phyloP scores from a whole-genome alignment of 371 early-diverging fungal genomes.

The Mucor ambiguus region DNA sequence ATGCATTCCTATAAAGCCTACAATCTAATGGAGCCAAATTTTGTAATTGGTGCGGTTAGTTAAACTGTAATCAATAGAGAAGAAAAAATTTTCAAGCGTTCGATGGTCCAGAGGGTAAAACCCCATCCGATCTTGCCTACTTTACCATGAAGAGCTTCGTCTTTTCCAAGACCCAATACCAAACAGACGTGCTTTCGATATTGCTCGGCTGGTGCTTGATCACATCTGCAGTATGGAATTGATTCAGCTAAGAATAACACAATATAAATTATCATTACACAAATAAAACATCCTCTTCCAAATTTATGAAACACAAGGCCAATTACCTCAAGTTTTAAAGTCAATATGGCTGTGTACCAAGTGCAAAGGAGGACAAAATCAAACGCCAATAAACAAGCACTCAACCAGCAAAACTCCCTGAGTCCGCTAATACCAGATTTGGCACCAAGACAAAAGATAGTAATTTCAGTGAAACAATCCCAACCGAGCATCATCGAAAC shows the following conservation, averaged over 20 bases:
- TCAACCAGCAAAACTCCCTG: constrained; percentile 77
- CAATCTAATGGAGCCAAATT: neutral
- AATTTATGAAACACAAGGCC: constrained; percentile 1
- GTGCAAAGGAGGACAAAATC: constrained; percentile 80
- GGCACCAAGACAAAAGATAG: constrained; percentile 74
- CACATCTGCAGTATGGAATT: neutral
- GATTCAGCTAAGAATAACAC: neutral
- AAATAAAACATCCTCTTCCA: neutral
- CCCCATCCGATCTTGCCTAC: neutral
- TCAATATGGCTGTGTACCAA: constrained; percentile 79
- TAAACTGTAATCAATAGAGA: constrained; percentile 1
- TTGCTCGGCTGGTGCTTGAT: neutral
- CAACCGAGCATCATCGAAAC: constrained; percentile 34
- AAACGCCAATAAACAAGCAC: constrained; percentile 24
- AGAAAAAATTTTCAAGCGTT: neutral
- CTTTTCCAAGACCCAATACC: neutral
- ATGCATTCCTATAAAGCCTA: constrained; percentile 1
- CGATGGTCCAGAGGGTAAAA: neutral
- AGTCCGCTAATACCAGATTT: constrained; percentile 74
- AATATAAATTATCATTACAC: constrained; percentile 2
- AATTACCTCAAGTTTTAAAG: constrained; percentile 79
- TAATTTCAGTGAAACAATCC: constrained; percentile 82
- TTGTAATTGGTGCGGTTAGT: constrained; percentile 5
- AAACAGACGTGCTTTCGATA: neutral
- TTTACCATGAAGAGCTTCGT: neutral